Base-by-base conservation (phyloP, 352 stramenopile genomes). In the Phytophthora tubulina region DNA sequence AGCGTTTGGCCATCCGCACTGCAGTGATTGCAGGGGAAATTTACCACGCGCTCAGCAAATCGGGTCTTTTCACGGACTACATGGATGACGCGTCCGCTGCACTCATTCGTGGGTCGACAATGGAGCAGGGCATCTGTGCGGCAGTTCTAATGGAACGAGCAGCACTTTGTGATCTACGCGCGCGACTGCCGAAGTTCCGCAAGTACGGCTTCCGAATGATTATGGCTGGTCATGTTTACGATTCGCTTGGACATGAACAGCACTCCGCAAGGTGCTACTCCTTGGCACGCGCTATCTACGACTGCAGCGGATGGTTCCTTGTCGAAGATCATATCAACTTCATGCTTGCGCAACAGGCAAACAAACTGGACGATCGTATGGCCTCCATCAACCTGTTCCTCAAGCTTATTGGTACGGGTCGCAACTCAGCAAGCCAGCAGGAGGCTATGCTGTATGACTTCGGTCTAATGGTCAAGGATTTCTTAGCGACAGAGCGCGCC, bases 131-230 rank as follows among this genome's bases (percentile, higher is more conserved):
- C 14, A 90, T 97, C 36, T 95, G 88, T 72, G 88, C 88, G 4
- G 89, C 90, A n/a, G 77, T 96, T 56, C 67, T 96, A 15, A 90
- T 92, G 79, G 88, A 96, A 57, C 76, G 87, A 14, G 87, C 90
- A 5, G 89, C 87, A 11, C 69, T 95, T 51, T 96, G 88, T 61
- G 88, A 96, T 72, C 62, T 95, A 4, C 88, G 89, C 38, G 78
- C 84, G 8, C 78, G 86, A 33, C 70, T 79, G 15, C 81, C 89
- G 2, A 95, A 93, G 53, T 95, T 94, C 53, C 88, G 90, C 63
- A 97, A 97, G 55, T 96, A 91, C 61, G 90, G 89, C 3, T 97
- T 97, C 61, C 83, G 90, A 60, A 94, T 97, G 89, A 87, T 97
- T 44, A 96, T 97, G 84, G 90, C 90, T 27, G 88, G 90, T 27